Percentiles rank a stretch among this genome's conserved stretches.
Evolutionary conservation across 768 basidiomycete species (phyloP).

Genomic region (Dendrothele bispora): DNA sequence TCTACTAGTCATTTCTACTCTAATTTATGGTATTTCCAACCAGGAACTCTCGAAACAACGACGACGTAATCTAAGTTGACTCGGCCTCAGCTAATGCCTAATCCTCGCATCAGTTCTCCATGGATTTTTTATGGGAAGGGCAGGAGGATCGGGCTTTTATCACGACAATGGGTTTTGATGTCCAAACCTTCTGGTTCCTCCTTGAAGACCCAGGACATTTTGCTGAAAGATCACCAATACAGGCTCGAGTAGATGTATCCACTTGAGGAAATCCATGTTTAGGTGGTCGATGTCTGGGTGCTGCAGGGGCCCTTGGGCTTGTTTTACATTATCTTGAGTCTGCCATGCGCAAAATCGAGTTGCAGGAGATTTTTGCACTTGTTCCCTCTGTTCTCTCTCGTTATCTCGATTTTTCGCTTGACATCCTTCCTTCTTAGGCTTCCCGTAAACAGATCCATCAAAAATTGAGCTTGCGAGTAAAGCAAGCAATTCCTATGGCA

Average conservation of each 20-base stretch:
- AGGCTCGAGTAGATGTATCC: not conserved
- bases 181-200: conserved; percentile 30
- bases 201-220: too few species aligned
- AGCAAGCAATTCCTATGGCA: too few species aligned
- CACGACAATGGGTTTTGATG: conserved; percentile 28
- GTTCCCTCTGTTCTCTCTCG: not conserved
- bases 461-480: too few species aligned
- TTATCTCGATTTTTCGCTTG: conserved; percentile 3
- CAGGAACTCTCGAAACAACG: conserved; percentile 30
- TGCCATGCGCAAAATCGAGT: not conserved
- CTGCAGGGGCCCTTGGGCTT: not conserved
- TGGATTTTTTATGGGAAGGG: conserved; percentile 4
- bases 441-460: too few species aligned
- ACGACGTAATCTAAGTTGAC: conserved; percentile 8
- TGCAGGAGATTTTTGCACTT: not conserved
- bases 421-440: too few species aligned
- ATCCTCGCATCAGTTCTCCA: conserved; percentile 17
- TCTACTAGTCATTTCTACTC: too few species aligned
- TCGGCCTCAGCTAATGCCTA: conserved; percentile 5
- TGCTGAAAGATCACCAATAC: too few species aligned
- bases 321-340: not conserved
- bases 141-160: conserved; percentile 27
- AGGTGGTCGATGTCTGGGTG: not conserved
- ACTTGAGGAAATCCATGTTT: not conserved
- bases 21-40: not conserved